Percentiles rank a stretch among this genome's conserved stretches.
phyloP scores from a whole-genome alignment of 306 rosid genomes.

The Fagus sylvatica region DNA sequence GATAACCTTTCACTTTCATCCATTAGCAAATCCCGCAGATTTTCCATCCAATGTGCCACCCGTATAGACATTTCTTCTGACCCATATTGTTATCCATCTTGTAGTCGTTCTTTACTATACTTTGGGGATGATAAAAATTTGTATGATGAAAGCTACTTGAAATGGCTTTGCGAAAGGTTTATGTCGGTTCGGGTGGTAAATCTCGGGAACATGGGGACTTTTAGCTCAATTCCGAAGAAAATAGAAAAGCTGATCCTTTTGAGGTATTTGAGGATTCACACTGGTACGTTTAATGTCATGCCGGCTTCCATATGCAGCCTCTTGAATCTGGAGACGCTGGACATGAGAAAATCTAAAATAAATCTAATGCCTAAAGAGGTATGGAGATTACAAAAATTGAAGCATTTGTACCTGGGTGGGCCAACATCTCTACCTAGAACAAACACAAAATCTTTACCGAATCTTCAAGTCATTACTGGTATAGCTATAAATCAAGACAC shows the following conservation, averaged over 20 bases:
- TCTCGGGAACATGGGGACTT: background rate
- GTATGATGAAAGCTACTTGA: background rate
- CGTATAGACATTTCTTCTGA: background rate
- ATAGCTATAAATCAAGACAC: too few relatives aligned
- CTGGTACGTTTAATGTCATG: background rate
- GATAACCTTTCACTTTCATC: background rate
- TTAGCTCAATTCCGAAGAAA: background rate
- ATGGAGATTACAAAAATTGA: background rate
- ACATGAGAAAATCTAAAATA: background rate
- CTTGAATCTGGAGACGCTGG: background rate
- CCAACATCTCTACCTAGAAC: background rate
- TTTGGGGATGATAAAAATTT: background rate
- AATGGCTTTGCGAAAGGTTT: background rate
- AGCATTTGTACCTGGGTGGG: background rate
- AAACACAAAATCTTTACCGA: too few relatives aligned
- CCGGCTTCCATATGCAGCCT: background rate
- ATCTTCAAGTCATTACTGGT: too few relatives aligned
- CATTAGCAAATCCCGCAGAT: background rate
- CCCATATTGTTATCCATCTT: background rate
- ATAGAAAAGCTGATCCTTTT: background rate
- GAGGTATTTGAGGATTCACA: background rate
- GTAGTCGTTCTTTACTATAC: background rate
- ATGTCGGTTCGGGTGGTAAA: background rate
- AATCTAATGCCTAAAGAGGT: background rate
- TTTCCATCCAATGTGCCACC: background rate